These are phyloP conservation scores for Daldinia childiae DNA, from an alignment of 495 filamentous ascomycete species.

Conservation along the genomic window DNA sequence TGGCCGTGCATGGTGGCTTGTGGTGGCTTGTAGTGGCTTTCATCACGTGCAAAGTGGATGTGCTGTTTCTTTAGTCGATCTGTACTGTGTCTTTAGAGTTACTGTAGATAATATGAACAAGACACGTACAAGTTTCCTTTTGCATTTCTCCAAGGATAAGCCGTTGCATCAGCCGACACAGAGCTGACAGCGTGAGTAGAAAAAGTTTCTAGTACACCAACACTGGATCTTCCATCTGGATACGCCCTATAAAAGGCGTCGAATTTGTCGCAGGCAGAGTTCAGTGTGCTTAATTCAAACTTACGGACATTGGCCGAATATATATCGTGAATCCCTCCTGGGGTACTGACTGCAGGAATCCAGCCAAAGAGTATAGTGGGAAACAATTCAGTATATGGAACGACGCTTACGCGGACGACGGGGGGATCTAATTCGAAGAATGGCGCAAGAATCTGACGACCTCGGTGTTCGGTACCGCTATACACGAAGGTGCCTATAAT, in stretches of 20 bases:
- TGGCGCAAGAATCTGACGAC: constrained; percentile 28
- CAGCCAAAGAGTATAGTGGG: neutral
- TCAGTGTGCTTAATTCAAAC: constrained; percentile 27
- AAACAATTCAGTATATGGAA: constrained; percentile 16
- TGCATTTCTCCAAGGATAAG: constrained; percentile 49
- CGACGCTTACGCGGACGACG: constrained; percentile 8
- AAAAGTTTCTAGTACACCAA: constrained; percentile 43
- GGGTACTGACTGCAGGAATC: neutral
- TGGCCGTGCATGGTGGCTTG: too few species aligned
- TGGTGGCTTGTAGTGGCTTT: too few species aligned
- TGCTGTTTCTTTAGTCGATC: too few species aligned
- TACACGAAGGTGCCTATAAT: constrained; percentile 39
- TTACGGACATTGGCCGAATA: constrained; percentile 18
- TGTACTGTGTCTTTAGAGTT: too few species aligned
- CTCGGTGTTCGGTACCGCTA: constrained; percentile 35
- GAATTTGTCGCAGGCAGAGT: constrained; percentile 35
- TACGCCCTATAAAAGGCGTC: constrained; percentile 31
- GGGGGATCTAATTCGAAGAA: constrained; percentile 38
- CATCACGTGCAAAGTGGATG: too few species aligned
- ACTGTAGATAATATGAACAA: neutral
- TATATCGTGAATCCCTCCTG: neutral
- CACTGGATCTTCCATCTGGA: constrained; percentile 17
- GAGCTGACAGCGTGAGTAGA: constrained; percentile 44
- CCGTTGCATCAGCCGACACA: constrained; percentile 41
- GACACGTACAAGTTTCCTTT: constrained; percentile 45